Percentiles rank a stretch among this genome's conserved stretches.
phyloP scores from a whole-genome alignment of 2,329 filamentous ascomycete species.

The Penicillium polonicum region DNA sequence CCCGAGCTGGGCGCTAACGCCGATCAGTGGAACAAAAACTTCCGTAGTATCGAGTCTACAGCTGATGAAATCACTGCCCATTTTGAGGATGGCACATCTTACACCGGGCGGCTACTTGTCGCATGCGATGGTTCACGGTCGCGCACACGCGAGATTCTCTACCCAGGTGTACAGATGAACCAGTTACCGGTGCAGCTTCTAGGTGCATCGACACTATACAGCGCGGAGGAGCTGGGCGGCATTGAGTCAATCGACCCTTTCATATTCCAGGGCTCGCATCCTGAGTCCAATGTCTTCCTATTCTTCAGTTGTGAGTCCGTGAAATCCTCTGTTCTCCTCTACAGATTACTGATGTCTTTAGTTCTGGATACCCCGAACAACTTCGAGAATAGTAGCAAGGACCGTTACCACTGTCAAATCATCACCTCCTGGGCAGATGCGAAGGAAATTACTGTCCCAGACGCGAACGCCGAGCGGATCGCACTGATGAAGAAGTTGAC shows the following conservation, averaged over 20 bases:
- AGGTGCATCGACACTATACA: slow-evolving; percentile 48
- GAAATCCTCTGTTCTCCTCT: too few species aligned
- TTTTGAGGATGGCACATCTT: slow-evolving; percentile 50
- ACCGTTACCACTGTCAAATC: slow-evolving; percentile 50
- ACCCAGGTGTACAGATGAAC: slow-evolving; percentile 32
- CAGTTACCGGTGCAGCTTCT: slow-evolving; percentile 52
- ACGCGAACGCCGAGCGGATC: slow-evolving; percentile 40
- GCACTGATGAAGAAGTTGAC: slow-evolving; percentile 48
- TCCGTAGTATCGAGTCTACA: slow-evolving; percentile 35
- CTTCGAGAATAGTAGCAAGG: slow-evolving; percentile 31
- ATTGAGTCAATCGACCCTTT: slow-evolving; percentile 53
- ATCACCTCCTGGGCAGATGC: slow-evolving; percentile 53
- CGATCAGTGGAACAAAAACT: slow-evolving; percentile 41
- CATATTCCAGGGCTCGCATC: slow-evolving; percentile 56
- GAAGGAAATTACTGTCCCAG: slow-evolving; percentile 43
- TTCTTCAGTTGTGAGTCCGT: slow-evolving; percentile 51
- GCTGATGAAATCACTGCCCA: slow-evolving; percentile 40
- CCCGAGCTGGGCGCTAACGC: not conserved
- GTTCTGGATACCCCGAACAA: slow-evolving; percentile 53
- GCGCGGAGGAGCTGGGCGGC: slow-evolving; percentile 43
- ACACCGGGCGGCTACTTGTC: slow-evolving; percentile 47
- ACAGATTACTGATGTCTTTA: slow-evolving; percentile 21
- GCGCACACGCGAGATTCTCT: slow-evolving; percentile 39
- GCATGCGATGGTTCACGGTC: slow-evolving; percentile 55
- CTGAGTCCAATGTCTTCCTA: slow-evolving; percentile 52